Conservation (phyloP, 164 flowering plant genomes). For the Magnolia sinica region DNA sequence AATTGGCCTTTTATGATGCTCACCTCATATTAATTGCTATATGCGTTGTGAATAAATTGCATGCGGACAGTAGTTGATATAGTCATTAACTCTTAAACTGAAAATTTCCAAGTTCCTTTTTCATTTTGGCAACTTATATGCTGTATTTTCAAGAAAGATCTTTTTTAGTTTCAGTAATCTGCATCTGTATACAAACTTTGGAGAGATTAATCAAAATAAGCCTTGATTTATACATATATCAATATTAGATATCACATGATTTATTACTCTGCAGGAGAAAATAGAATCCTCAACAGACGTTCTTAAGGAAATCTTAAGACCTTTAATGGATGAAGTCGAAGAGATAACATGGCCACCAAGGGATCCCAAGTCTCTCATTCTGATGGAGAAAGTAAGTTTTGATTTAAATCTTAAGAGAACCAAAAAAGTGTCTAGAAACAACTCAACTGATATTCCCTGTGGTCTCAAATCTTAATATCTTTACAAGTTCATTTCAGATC, state of each 20-base stretch:
- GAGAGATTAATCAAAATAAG: too few relatives aligned
- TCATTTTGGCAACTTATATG: neutral
- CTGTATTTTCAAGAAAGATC: too few relatives aligned
- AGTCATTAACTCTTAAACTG: neutral
- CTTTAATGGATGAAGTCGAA: constrained; percentile 62
- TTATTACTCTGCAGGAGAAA: constrained; percentile 60
- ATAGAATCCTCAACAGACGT: constrained; percentile 92
- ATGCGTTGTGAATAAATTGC: neutral
- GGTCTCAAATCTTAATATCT: neutral
- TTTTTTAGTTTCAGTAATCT: too few relatives aligned
- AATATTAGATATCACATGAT: neutral
- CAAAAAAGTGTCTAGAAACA: neutral
- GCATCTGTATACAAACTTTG: too few relatives aligned
- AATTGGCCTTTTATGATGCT: too few relatives aligned
- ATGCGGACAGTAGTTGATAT: neutral
- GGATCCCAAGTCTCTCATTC: constrained; percentile 64
- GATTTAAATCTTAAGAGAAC: neutral
- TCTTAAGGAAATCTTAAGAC: constrained; percentile 67
- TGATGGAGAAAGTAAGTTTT: constrained; percentile 71
- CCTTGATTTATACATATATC: too few relatives aligned
- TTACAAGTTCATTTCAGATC: neutral
- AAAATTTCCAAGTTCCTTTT: neutral
- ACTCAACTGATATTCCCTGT: neutral
- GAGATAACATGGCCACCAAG: constrained; percentile 92
- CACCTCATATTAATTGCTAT: neutral